Percentiles rank a stretch among this genome's conserved stretches.
These are phyloP conservation scores for Glarea lozoyensis DNA, from an alignment of 495 filamentous ascomycete genomes.

Conservation along the genomic window DNA sequence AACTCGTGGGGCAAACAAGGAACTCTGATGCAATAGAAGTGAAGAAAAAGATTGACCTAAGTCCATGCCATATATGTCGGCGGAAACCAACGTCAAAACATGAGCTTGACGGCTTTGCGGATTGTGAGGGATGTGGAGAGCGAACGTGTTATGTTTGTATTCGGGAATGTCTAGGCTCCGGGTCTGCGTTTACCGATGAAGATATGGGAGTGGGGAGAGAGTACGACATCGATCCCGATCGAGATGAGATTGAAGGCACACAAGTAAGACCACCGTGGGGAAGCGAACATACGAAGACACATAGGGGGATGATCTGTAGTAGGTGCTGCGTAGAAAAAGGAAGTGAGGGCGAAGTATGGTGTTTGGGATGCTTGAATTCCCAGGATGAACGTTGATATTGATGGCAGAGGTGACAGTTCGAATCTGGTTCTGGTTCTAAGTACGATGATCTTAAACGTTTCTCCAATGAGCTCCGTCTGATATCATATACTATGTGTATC, in stretches of 20 bases:
- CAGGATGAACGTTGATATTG: constrained; percentile 6
- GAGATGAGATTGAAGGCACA: not conserved
- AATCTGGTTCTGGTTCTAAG: no score
- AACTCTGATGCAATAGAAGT: not conserved
- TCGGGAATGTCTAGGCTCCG: constrained; percentile 32
- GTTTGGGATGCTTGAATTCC: constrained; percentile 19
- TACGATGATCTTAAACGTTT: no score
- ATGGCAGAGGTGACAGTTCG: no score
- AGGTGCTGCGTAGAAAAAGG: constrained; percentile 21
- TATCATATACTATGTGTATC: no score
- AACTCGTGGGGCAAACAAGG: not conserved
- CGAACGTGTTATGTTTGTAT: constrained; percentile 46
- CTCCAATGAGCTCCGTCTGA: no score
- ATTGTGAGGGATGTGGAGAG: constrained; percentile 39
- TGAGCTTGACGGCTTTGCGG: constrained; percentile 39
- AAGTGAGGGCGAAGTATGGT: constrained; percentile 19
- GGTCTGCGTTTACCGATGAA: not conserved
- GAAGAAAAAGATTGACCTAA: constrained; percentile 21
- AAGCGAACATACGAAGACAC: constrained; percentile 1
- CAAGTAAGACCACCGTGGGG: not conserved
- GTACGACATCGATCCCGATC: not conserved
- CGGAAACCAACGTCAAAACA: constrained; percentile 36
- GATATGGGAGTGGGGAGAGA: not conserved
- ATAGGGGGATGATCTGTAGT: constrained; percentile 18
- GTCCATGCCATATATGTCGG: constrained; percentile 44